Percentiles rank a stretch among this genome's conserved stretches.
Evolutionary conservation across 2,329 filamentous ascomycete species (phyloP).

Genomic region (Colletotrichum gigasporum): DNA sequence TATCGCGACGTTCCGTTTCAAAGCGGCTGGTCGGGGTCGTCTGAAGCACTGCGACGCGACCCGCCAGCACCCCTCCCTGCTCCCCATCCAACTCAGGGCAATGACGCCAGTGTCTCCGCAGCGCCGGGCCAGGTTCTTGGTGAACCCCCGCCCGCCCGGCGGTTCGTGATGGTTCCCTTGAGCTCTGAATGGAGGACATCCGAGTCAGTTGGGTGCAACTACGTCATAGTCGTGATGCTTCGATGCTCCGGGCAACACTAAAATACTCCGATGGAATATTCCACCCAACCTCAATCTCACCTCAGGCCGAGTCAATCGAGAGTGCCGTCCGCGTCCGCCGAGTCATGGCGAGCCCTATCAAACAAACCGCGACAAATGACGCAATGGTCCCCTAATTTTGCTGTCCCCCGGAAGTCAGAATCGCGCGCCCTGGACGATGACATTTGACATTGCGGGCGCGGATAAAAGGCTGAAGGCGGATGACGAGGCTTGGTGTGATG

Average conservation of each 20-base stretch:
- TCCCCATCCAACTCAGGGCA: constrained; percentile 1
- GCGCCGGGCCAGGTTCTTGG: constrained; percentile 17
- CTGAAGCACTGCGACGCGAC: background rate
- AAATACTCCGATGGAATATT: constrained; percentile 10
- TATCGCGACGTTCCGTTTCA: constrained; percentile 25
- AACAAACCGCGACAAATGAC: constrained; percentile 5
- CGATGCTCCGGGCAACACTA: constrained; percentile 5
- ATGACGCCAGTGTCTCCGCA: constrained; percentile 30
- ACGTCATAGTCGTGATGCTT: constrained; percentile 24
- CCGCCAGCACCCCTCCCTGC: constrained; percentile 8
- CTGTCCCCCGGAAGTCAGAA: background rate
- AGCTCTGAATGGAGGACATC: background rate
- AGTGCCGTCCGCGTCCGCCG: background rate
- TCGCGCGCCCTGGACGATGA: background rate
- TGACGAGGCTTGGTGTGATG: background rate
- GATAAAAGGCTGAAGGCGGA: background rate
- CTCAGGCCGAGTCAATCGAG: background rate
- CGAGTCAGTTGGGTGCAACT: constrained; percentile 14
- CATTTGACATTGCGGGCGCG: background rate
- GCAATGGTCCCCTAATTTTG: constrained; percentile 1
- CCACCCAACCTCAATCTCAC: background rate
- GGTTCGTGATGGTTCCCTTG: constrained; percentile 29
- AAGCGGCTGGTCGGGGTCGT: constrained; percentile 6
- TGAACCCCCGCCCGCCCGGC: constrained; percentile 15
- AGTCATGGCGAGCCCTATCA: constrained; percentile 16